These are phyloP conservation scores for Coemansia umbellata DNA, from an alignment of 192 early-diverging fungal genomes.

Conservation along the genomic window DNA sequence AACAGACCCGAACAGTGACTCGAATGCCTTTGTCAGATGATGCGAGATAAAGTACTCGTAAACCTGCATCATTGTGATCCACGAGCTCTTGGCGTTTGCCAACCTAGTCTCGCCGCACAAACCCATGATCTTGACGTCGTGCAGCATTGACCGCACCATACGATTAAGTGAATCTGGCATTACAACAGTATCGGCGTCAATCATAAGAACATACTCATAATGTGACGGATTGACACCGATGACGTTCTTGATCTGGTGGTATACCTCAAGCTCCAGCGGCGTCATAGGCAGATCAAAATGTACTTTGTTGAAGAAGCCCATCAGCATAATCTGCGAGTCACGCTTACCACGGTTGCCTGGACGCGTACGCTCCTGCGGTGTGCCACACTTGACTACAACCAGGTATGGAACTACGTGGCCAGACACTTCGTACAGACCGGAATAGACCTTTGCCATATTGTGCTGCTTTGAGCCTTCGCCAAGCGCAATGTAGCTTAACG, in stretches of 20 bases:
- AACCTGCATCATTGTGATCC: constrained; percentile 98
- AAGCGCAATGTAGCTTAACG: constrained; percentile 79
- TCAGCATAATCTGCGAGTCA: constrained; percentile 96
- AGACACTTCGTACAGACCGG: constrained; percentile 85
- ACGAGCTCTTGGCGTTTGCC: constrained; percentile 86
- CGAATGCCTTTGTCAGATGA: constrained; percentile 93
- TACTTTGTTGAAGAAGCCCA: constrained; percentile 94
- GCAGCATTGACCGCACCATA: constrained; percentile 85
- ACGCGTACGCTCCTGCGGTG: constrained; percentile 68
- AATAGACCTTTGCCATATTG: constrained; percentile 95
- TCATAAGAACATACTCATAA: constrained; percentile 95
- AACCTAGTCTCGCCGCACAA: constrained; percentile 92
- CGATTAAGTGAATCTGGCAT: constrained; percentile 87
- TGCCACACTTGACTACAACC: constrained; percentile 90
- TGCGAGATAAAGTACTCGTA: constrained; percentile 98
- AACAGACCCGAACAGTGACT: constrained; percentile 93
- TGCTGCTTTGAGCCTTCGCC: constrained; percentile 84
- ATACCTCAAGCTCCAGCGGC: constrained; percentile 93
- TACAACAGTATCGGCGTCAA: constrained; percentile 96
- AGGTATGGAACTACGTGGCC: constrained; percentile 91
- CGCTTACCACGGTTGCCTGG: constrained; percentile 98
- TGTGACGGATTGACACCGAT: constrained; percentile 93
- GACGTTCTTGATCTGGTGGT: constrained; percentile 97
- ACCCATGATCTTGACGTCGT: constrained; percentile 89
- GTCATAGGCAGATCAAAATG: constrained; percentile 92